Percentiles rank a stretch among this genome's conserved stretches.
Evolutionary conservation across 768 basidiomycete species (phyloP).

Genomic region (Fibroporia radiculosa): DNA sequence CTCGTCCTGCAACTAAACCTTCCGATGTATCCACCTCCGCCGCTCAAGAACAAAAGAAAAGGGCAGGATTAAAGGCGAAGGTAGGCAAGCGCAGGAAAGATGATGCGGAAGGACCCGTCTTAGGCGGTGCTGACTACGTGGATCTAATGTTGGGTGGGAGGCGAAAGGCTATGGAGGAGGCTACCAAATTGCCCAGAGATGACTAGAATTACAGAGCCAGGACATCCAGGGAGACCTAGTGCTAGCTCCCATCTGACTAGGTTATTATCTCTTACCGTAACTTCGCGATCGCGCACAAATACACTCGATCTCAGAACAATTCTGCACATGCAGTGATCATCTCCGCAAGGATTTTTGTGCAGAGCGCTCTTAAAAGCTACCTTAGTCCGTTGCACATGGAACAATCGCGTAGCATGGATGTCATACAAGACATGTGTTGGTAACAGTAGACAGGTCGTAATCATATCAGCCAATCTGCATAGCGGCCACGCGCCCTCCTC

Average conservation of each 20-base stretch:
- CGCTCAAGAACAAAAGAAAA: constrained; percentile 34
- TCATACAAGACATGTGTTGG: constrained; percentile 2
- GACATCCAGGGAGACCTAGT: too few relatives aligned
- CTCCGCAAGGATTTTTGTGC: too few relatives aligned
- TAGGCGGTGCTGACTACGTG: constrained; percentile 76
- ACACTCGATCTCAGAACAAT: too few relatives aligned
- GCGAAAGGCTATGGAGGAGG: constrained; percentile 58
- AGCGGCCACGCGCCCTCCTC: not conserved
- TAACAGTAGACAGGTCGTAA: not conserved
- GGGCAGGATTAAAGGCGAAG: constrained; percentile 41
- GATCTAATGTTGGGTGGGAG: constrained; percentile 64
- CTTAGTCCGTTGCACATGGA: constrained; percentile 4
- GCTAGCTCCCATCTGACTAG: too few relatives aligned
- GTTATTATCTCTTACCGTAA: too few relatives aligned
- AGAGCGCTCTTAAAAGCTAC: too few relatives aligned
- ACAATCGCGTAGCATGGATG: not conserved
- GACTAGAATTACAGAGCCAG: too few relatives aligned
- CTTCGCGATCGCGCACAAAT: too few relatives aligned
- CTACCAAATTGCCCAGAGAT: constrained; percentile 44
- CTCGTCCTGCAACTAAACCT: constrained; percentile 7
- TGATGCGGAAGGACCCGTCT: constrained; percentile 33
- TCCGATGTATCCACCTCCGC: constrained; percentile 13
- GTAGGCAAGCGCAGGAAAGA: constrained; percentile 18
- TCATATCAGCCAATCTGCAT: constrained; percentile 1
- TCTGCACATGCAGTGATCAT: too few relatives aligned